Evolutionary conservation across 495 filamentous ascomycete genomes (phyloP).

Genomic region (Pseudomonodictys pantanalensis): DNA sequence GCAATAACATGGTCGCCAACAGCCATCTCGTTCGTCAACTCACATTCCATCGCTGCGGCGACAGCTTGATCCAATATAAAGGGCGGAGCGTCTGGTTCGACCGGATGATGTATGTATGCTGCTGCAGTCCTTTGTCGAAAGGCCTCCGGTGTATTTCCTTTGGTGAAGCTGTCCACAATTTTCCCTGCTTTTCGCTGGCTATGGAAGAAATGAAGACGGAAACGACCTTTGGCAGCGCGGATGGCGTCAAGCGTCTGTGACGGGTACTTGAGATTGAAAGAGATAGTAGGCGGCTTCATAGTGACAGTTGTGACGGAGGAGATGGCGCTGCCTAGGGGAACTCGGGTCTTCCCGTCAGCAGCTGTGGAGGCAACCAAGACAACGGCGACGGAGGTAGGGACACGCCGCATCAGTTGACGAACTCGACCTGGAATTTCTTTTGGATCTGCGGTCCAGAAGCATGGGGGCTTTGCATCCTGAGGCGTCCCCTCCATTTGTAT

Average conservation of each 20-base stretch:
- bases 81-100: background rate
- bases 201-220: constrained; percentile 28
- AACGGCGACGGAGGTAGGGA: constrained; percentile 72
- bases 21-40: constrained; percentile 38
- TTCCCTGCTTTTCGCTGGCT: constrained; percentile 29
- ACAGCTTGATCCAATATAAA: constrained; percentile 42
- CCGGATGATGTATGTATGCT: background rate
- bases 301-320: constrained; percentile 80
- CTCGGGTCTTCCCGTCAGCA: background rate
- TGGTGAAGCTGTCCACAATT: constrained; percentile 36
- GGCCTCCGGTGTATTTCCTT: constrained; percentile 18
- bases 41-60: constrained; percentile 45
- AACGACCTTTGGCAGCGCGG: background rate
- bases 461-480: background rate
- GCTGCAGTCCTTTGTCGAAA: background rate
- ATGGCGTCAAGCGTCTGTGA: constrained; percentile 70
- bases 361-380: constrained; percentile 51
- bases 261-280: constrained; percentile 75
- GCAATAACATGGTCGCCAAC: constrained; percentile 57
- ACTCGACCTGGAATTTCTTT: constrained; percentile 2
- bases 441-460: background rate
- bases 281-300: constrained; percentile 65
- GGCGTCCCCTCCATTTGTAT: background rate
- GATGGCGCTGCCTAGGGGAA: constrained; percentile 66
- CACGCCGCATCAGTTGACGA: constrained; percentile 58